Conservation (phyloP, 805 yeast genomes). For the Hanseniaspora guilliermondii region DNA sequence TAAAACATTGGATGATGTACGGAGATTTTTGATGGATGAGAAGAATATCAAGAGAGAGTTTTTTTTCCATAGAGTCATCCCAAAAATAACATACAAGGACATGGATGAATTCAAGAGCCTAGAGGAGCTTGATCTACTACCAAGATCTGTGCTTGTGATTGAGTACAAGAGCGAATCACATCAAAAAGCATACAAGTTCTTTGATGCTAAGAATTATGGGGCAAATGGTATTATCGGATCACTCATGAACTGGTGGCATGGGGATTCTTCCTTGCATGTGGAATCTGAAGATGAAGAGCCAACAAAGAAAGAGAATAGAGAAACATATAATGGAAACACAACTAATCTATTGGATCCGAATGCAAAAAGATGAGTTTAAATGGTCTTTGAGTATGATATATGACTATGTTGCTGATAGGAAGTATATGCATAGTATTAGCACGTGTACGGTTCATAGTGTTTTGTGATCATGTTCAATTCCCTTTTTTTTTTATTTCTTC, state of each 20-base stretch:
- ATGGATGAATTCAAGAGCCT: conserved; percentile 50
- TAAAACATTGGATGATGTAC: conserved; percentile 42
- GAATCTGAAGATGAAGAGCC: conserved; percentile 5
- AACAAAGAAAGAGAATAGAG: conserved; percentile 26
- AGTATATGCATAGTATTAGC: too few species aligned
- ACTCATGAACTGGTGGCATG: conserved; percentile 28
- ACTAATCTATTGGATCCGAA: conserved; percentile 6
- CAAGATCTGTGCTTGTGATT: conserved; percentile 62
- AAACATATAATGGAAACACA: conserved; percentile 47
- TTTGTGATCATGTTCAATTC: too few species aligned
- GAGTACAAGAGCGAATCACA: conserved; percentile 36
- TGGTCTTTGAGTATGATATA: too few species aligned
- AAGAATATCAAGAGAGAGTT: conserved; percentile 38
- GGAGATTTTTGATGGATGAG: conserved; percentile 43
- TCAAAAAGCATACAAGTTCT: conserved; percentile 19
- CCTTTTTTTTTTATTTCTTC: too few species aligned
- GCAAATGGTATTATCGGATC: conserved; percentile 26
- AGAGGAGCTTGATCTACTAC: conserved; percentile 44
- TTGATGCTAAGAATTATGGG: conserved; percentile 22
- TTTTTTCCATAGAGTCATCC: conserved; percentile 40
- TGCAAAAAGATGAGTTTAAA: not conserved
- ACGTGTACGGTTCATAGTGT: too few species aligned
- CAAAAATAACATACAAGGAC: conserved; percentile 49
- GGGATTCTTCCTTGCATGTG: not conserved
- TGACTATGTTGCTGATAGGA: too few species aligned